Conservation (phyloP, 257 asterid species). For the Solanum sejunctum region DNA sequence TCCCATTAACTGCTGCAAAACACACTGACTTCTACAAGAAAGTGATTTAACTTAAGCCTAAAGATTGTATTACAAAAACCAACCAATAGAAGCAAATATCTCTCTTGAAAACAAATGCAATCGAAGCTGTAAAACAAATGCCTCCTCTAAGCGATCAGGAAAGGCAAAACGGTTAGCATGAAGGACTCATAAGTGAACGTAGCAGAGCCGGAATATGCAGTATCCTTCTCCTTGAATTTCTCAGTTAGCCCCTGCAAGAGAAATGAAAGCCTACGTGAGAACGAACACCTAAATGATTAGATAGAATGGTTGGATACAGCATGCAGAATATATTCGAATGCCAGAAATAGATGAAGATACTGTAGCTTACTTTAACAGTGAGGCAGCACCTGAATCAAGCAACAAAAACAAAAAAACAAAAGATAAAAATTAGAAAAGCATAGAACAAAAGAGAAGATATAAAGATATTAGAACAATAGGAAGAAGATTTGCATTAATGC, state of each 20-base stretch:
- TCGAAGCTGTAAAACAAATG: neutral
- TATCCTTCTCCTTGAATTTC: constrained; percentile 94
- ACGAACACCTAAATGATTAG: neutral
- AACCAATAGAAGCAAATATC: neutral
- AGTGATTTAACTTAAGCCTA: neutral
- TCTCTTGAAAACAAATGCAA: neutral
- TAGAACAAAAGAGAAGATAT: neutral
- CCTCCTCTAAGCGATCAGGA: constrained; percentile 50
- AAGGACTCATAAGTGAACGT: constrained; percentile 72
- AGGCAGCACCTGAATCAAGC: constrained; percentile 77
- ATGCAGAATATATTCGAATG: neutral
- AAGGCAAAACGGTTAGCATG: constrained; percentile 83
- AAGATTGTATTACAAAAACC: neutral
- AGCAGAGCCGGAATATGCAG: constrained; percentile 60
- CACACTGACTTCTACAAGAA: neutral
- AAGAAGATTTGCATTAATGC: neutral
- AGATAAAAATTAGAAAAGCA: neutral
- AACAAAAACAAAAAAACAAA: neutral
- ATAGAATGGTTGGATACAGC: neutral
- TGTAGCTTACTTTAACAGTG: constrained; percentile 67
- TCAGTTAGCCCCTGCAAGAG: constrained; percentile 78
- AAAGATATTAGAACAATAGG: neutral
- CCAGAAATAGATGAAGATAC: neutral
- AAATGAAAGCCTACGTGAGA: neutral
- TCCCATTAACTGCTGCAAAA: neutral